Conservation (phyloP, 2,329 filamentous ascomycete species). For the Biscogniauxia sp. region DNA sequence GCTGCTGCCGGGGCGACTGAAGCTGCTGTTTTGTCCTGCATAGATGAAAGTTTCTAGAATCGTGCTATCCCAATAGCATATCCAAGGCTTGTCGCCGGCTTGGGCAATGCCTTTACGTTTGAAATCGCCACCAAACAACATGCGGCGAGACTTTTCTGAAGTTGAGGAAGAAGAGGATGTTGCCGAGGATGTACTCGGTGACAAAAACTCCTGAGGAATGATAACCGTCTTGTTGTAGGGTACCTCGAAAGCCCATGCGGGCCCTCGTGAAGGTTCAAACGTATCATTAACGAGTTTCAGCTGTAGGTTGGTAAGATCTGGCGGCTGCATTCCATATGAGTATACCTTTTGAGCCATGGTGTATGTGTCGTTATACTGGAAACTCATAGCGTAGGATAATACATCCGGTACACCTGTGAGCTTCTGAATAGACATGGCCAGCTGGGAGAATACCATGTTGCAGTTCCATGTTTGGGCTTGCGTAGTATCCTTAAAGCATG, state of each 20-base stretch:
- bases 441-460: conserved; percentile 46
- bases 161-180: background rate
- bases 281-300: conserved; percentile 53
- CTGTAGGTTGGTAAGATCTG: conserved; percentile 38
- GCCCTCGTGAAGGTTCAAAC: conserved; percentile 45
- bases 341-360: conserved; percentile 39
- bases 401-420: conserved; percentile 27
- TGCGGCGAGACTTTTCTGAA: conserved; percentile 26
- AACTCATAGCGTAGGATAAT: conserved; percentile 40
- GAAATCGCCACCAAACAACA: conserved; percentile 28
- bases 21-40: conserved; percentile 49
- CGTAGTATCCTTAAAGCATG: conserved; percentile 55
- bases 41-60: conserved; percentile 58
- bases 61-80: conserved; percentile 58
- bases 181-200: conserved; percentile 10
- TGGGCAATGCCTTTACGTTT: conserved; percentile 40
- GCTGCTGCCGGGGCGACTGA: conserved; percentile 18
- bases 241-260: conserved; percentile 54
- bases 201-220: conserved; percentile 43
- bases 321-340: conserved; percentile 55
- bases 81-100: conserved; percentile 54
- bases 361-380: conserved; percentile 38
- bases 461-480: conserved; percentile 65
- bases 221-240: conserved; percentile 57
- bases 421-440: conserved; percentile 41